phyloP scores from a whole-genome alignment of 345 rosid genomes.

The Eucalyptus erythrocorys region DNA sequence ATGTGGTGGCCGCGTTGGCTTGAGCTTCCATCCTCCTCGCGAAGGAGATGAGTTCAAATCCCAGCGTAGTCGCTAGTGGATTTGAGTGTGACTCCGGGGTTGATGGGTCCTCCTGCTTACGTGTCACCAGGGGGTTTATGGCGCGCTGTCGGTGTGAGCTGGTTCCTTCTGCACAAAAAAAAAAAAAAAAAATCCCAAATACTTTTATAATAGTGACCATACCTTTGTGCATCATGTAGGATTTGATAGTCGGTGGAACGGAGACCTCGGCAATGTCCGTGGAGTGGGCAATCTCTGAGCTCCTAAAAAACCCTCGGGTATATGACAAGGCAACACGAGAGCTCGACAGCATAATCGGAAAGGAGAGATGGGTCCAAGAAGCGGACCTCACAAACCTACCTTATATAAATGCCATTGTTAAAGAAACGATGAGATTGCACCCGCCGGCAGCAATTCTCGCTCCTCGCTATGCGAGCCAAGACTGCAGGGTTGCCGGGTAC shows the following conservation, averaged over 20 bases:
- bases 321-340: slow-evolving; percentile 7
- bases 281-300: slow-evolving; percentile 13
- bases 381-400: slow-evolving; percentile 14
- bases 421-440: slow-evolving; percentile 24
- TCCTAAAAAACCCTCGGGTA: slow-evolving; percentile 4
- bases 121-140: no score
- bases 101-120: no score
- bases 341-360: slow-evolving; percentile 22
- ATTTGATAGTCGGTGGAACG: slow-evolving; percentile 6
- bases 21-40: no score
- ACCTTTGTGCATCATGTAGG: neutral
- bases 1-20: no score
- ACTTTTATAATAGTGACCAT: neutral
- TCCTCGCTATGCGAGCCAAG: neutral
- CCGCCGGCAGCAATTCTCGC: neutral
- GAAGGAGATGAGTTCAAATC: no score
- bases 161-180: no score
- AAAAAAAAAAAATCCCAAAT: no score
- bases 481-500: neutral
- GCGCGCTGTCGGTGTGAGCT: no score
- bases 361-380: slow-evolving; percentile 17
- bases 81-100: no score
- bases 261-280: slow-evolving; percentile 3
- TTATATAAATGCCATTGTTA: slow-evolving; percentile 15
- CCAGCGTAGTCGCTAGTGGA: no score